These are phyloP conservation scores for Cyclostephanos tholiformis DNA, from an alignment of 108 stramenopile species.

Conservation along the genomic window DNA sequence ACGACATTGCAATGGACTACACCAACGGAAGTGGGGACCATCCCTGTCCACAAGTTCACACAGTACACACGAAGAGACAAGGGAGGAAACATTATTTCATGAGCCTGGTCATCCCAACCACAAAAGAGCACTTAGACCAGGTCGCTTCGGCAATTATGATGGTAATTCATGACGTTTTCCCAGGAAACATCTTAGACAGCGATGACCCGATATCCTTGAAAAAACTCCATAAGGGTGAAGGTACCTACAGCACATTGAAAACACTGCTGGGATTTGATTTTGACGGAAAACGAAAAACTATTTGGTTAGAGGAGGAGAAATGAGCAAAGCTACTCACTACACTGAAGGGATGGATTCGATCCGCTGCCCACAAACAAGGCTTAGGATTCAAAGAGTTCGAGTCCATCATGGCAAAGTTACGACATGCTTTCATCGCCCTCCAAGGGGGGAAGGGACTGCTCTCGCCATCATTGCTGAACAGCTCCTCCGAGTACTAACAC, in stretches of 20 bases:
- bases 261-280: not conserved
- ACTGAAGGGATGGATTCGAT: not conserved
- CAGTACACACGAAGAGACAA: constrained; percentile 1
- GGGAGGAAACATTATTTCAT: not conserved
- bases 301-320: not conserved
- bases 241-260: not conserved
- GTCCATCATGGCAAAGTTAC: not conserved
- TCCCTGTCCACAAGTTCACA: constrained; percentile 2
- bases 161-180: constrained; percentile 1
- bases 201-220: not conserved
- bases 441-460: no score
- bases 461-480: not conserved
- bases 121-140: not conserved
- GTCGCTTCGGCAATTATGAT: not conserved
- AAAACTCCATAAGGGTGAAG: not conserved
- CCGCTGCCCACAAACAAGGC: not conserved
- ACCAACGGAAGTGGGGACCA: not conserved
- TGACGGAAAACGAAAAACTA: not conserved
- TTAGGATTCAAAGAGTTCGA: not conserved
- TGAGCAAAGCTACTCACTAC: no score
- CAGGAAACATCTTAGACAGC: not conserved
- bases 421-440: not conserved
- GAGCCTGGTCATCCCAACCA: not conserved
- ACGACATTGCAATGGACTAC: constrained; percentile 33
- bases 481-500: not conserved